These are phyloP conservation scores for Cupressus sempervirens DNA, from an alignment of 75 land plant species.

Conservation along the genomic window DNA sequence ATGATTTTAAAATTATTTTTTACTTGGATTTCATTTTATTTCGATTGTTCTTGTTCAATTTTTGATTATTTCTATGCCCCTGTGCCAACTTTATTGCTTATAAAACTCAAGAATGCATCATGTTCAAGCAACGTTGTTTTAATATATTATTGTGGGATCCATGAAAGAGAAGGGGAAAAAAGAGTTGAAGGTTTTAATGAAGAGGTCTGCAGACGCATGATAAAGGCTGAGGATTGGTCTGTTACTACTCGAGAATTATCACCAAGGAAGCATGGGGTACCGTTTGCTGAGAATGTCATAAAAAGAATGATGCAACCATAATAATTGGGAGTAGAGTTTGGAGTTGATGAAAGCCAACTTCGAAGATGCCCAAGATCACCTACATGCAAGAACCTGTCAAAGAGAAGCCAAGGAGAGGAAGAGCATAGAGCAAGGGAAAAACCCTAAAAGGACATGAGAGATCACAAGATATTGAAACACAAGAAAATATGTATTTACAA, in stretches of 20 bases:
- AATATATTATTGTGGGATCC: not conserved
- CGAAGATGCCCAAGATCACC: too few species aligned
- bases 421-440: too few species aligned
- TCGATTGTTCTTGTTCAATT: too few species aligned
- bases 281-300: not conserved
- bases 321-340: slow-evolving; percentile 36
- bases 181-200: not conserved
- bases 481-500: too few species aligned
- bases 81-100: not conserved
- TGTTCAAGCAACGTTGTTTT: not conserved
- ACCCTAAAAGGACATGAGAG: too few species aligned
- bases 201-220: not conserved
- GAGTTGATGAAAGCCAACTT: too few species aligned
- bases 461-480: too few species aligned
- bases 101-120: not conserved
- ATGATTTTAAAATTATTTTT: too few species aligned
- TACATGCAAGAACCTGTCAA: too few species aligned
- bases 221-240: not conserved
- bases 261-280: not conserved
- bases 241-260: not conserved
- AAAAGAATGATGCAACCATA: slow-evolving; percentile 12
- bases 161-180: not conserved
- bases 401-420: too few species aligned
- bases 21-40: too few species aligned
- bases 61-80: not conserved